Evolutionary conservation across 805 yeast genomes (phyloP).

Genomic region (Ogataea glucozyma): DNA sequence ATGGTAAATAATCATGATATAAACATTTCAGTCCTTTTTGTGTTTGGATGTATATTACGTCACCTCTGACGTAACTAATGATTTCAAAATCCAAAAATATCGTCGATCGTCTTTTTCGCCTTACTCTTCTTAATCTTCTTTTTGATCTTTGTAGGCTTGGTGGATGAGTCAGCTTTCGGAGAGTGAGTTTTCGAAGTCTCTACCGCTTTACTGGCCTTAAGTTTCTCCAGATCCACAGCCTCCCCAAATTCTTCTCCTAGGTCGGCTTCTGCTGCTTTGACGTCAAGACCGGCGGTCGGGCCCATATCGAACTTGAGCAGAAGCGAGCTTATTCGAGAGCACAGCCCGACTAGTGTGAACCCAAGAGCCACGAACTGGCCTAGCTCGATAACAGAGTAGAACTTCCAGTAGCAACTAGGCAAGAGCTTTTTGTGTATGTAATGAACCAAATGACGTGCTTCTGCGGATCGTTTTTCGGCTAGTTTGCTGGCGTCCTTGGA

Average conservation of each 20-base stretch:
- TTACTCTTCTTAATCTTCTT: conserved; percentile 47
- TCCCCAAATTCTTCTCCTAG: conserved; percentile 23
- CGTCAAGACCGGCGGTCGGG: background rate
- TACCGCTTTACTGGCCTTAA: conserved; percentile 12
- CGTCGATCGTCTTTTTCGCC: conserved; percentile 63
- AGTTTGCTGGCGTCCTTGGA: conserved; percentile 6
- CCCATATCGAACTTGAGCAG: conserved; percentile 23
- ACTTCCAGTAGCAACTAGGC: conserved; percentile 55
- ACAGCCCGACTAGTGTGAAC: conserved; percentile 59
- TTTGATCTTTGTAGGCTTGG: conserved; percentile 12
- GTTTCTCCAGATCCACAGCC: conserved; percentile 10
- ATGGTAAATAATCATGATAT: conserved; percentile 12
- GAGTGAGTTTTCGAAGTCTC: background rate
- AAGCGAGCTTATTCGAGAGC: conserved; percentile 45
- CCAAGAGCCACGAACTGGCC: conserved; percentile 82
- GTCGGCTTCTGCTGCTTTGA: background rate
- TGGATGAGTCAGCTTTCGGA: background rate
- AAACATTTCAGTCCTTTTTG: background rate
- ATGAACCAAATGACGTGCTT: conserved; percentile 14
- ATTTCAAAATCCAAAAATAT: conserved; percentile 65
- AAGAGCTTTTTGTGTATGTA: conserved; percentile 40
- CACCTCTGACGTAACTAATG: no score
- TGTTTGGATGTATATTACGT: background rate
- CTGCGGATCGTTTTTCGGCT: conserved; percentile 7
- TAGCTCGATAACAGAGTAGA: conserved; percentile 65